Percentiles rank a stretch among this genome's conserved stretches.
Conservation (phyloP, 371 early-diverging fungal species). For the Haplosporangium sp. region DNA sequence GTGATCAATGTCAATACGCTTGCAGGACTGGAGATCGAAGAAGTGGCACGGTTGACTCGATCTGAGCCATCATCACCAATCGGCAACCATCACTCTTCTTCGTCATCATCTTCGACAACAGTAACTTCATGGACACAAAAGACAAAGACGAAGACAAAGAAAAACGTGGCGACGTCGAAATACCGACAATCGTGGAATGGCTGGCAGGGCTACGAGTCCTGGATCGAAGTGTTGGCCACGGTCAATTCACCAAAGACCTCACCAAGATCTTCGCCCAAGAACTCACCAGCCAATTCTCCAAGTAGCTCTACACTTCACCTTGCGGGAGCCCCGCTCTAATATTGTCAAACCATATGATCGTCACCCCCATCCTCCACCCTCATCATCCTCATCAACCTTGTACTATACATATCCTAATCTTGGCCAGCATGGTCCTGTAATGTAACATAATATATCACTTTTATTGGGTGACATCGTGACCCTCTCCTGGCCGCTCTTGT, state of each 20-base stretch:
- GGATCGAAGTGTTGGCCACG: conserved; percentile 34
- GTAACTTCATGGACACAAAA: conserved; percentile 9
- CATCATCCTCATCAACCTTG: no score
- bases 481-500: not conserved
- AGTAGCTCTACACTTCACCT: conserved; percentile 17
- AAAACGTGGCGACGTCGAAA: not conserved
- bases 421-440: no score
- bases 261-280: conserved; percentile 28
- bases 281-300: conserved; percentile 27
- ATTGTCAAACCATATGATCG: not conserved
- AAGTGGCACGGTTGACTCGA: not conserved
- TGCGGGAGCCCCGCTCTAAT: conserved; percentile 1
- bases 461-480: no score
- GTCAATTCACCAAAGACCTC: conserved; percentile 34
- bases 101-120: conserved; percentile 9
- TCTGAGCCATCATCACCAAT: conserved; percentile 22
- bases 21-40: conserved; percentile 9
- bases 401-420: no score
- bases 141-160: not conserved
- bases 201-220: conserved; percentile 45
- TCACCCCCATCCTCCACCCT: not conserved
- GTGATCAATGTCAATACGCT: not conserved
- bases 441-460: no score
- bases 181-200: conserved; percentile 37
- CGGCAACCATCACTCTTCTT: conserved; percentile 1